A percentile compares a stretch with the other conserved stretches of the same genome.
phyloP scores from a whole-genome alignment of 441 rosid species.

The Pelargonium exstipulatum region DNA sequence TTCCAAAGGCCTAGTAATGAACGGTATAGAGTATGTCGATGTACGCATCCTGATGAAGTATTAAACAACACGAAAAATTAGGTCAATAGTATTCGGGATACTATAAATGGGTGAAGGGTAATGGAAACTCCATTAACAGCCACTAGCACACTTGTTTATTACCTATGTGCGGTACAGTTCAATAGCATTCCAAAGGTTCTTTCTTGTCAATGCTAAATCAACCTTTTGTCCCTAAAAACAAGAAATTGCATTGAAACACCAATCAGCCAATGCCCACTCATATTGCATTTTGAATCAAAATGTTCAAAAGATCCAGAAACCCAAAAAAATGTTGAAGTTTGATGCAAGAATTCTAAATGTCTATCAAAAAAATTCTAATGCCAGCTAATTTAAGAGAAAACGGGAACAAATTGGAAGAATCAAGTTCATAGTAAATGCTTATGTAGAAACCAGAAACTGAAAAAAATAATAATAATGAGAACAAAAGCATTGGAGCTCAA shows the following conservation, averaged over 20 bases:
- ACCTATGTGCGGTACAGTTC: neutral
- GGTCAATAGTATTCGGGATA: neutral
- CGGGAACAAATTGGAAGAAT: too few species aligned
- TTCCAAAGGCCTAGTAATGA: constrained; percentile 36
- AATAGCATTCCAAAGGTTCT: neutral
- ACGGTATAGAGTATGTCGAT: constrained; percentile 44
- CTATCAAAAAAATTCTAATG: too few species aligned
- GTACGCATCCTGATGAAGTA: constrained; percentile 48
- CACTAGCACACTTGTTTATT: neutral
- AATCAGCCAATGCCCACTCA: neutral
- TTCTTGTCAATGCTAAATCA: constrained; percentile 1
- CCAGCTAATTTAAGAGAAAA: too few species aligned
- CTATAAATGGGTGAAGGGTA: neutral
- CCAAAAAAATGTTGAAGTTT: neutral
- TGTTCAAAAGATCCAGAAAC: neutral
- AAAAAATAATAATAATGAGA: neutral
- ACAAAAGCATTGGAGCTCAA: neutral
- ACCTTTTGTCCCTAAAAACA: constrained; percentile 1
- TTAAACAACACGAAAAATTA: neutral
- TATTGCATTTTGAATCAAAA: neutral
- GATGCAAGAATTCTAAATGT: too few species aligned
- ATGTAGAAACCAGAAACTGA: neutral
- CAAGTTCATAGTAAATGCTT: too few species aligned
- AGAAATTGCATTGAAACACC: neutral
- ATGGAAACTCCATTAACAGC: neutral